phyloP scores from a whole-genome alignment of 352 stramenopile genomes.

The Halophytophthora batemanensis region DNA sequence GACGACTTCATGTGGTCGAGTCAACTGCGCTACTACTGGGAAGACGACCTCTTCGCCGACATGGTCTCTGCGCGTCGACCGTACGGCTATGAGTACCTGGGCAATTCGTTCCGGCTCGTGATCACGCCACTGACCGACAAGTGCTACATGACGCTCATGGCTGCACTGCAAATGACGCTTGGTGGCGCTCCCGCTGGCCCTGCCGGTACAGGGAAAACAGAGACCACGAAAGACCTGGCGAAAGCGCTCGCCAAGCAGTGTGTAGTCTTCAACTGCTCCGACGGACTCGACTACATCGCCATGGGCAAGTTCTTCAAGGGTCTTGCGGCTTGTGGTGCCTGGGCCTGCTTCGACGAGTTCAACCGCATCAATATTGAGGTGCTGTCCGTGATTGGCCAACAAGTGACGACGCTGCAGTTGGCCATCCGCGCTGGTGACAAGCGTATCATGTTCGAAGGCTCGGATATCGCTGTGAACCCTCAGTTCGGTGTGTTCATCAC shows the following conservation, averaged over 20 bases:
- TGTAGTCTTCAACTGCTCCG: constrained; percentile 95
- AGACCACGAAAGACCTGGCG: constrained; percentile 93
- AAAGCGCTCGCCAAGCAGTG: constrained; percentile 94
- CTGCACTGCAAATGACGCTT: constrained; percentile 93
- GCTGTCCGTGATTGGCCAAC: constrained; percentile 80
- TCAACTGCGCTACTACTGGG: constrained; percentile 96
- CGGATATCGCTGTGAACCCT: constrained; percentile 90
- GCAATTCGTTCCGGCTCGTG: constrained; percentile 93
- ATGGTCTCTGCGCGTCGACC: constrained; percentile 90
- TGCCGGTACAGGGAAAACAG: constrained; percentile 92
- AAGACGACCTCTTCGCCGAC: constrained; percentile 78
- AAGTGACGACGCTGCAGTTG: constrained; percentile 85
- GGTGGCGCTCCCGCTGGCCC: constrained; percentile 90
- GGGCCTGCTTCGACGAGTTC: constrained; percentile 96
- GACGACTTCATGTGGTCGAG: constrained; percentile 94
- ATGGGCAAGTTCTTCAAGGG: constrained; percentile 95
- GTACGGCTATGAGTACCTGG: constrained; percentile 95
- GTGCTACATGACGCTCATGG: constrained; percentile 96
- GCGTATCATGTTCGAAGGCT: constrained; percentile 92
- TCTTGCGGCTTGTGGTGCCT: constrained; percentile 90
- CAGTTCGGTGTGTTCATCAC: constrained; percentile 96
- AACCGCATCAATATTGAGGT: constrained; percentile 96
- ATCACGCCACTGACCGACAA: constrained; percentile 96
- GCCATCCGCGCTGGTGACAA: constrained; percentile 86
- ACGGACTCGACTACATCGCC: constrained; percentile 93